Percentiles rank a stretch among this genome's conserved stretches.
Evolutionary conservation across 257 asterid species (phyloP).

Genomic region (Paraleonurus japonicus): DNA sequence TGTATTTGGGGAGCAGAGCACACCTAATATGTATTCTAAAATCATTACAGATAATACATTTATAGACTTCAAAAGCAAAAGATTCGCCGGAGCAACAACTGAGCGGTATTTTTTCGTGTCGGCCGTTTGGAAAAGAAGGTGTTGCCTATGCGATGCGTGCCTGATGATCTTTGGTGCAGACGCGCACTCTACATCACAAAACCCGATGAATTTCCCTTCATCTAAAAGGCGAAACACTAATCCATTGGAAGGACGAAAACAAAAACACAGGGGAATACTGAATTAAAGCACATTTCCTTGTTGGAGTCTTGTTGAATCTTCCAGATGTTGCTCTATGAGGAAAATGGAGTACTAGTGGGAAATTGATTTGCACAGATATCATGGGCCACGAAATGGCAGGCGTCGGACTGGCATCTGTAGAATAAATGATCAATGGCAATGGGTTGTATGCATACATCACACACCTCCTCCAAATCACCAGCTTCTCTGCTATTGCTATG

Average conservation of each 20-base stretch:
- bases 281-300: no score
- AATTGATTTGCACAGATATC: not conserved
- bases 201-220: not conserved
- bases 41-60: no score
- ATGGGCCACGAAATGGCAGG: not conserved
- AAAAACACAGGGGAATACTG: not conserved
- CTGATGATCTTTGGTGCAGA: not conserved
- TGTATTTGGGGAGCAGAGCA: no score
- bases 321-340: no score
- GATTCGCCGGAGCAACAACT: no score
- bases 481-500: no score
- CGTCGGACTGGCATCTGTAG: not conserved
- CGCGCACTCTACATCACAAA: not conserved
- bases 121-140: no score
- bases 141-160: slow-evolving; percentile 9
- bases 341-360: not conserved
- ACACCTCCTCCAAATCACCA: not conserved
- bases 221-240: no score
- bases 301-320: no score
- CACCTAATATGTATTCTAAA: no score
- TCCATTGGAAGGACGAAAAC: slow-evolving; percentile 9
- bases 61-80: no score
- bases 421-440: not conserved
- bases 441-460: slow-evolving; percentile 9
- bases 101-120: no score